Conservation (phyloP, 164 flowering plant genomes). For the Brasenia schreberi region DNA sequence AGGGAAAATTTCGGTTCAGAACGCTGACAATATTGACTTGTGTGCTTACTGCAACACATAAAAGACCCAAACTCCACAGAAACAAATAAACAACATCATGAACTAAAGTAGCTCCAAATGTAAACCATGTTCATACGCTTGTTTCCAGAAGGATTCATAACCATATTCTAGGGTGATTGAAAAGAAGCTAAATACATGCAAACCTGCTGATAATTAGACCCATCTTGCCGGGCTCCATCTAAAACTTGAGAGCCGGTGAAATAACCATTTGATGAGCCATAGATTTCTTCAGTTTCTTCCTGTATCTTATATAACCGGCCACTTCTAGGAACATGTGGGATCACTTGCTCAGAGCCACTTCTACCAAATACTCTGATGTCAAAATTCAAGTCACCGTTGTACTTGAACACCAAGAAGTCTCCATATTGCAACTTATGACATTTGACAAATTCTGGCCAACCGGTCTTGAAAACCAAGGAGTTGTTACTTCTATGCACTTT, state of each 20-base stretch:
- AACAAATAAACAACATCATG: too few relatives aligned
- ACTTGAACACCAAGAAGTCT: conserved; percentile 16
- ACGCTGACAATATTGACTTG: too few relatives aligned
- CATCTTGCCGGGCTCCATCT: neutral
- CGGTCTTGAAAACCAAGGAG: conserved; percentile 8
- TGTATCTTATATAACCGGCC: neutral
- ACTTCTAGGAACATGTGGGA: neutral
- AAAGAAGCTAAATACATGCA: too few relatives aligned
- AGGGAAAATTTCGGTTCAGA: too few relatives aligned
- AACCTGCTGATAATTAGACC: too few relatives aligned
- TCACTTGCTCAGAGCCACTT: conserved; percentile 18
- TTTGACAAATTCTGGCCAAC: conserved; percentile 16
- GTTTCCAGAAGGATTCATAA: too few relatives aligned
- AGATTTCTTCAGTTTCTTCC: neutral
- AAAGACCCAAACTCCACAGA: too few relatives aligned
- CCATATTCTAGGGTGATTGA: too few relatives aligned
- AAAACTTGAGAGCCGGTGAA: neutral
- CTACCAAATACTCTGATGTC: conserved; percentile 12
- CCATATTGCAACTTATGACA: conserved; percentile 11
- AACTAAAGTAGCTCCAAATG: too few relatives aligned
- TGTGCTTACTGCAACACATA: too few relatives aligned
- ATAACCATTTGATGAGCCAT: neutral
- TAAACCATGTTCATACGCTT: too few relatives aligned
- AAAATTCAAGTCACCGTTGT: conserved; percentile 8
- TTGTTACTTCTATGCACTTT: conserved; percentile 4